Evolutionary conservation across 1,139 yeast species (phyloP), one percentile per base, ranked within the genome.

Genomic region (Yamadazyma trypodendri): DNA sequence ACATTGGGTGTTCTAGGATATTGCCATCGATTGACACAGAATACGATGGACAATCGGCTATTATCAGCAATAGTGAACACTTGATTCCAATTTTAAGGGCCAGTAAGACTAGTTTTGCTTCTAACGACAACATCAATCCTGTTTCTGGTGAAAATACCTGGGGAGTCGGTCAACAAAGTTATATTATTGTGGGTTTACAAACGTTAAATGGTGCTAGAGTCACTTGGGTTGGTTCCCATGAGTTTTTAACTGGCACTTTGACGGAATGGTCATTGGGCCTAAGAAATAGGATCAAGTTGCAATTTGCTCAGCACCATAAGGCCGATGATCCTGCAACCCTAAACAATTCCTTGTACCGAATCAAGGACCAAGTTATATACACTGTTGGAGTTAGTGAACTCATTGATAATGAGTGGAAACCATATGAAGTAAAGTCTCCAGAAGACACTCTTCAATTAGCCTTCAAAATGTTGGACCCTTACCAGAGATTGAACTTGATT

Each of bases 391-490:
- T 90, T 7, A 74, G 86, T 31, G 77, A 83, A 56, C 84, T 84
- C 76, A 57, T 66, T 34, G 64, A 69, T 40, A 77, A 77, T 16
- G 51, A 66, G 41, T 92, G 96, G 96, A 69, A 61, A 21, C 95
- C 96, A 20, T 89, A 60, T 55, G 56, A 54, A 31, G 61, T 63
- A 28, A 49, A 57, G 23, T 59, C 75, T 7, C 63, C 66, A 6
- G 76, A 73, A 32, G 68, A 69, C 41, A 83, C 80, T 44, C 63
- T 89, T 36, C 98, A 94, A 65, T 67, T 94, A 44, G 89, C 89
- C 49, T 80, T 90, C 60, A 80, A 78, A 53, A 84, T 94, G 94
- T 77, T 94, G 50, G 97, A 92, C 60, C 98, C 99, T 35, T 92
- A 90, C 68, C 89, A 89, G 58, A 80, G 98, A 55, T 58, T 90